These are phyloP conservation scores for Ceratonia siliqua DNA, from an alignment of 306 rosid genomes.

Conservation along the genomic window DNA sequence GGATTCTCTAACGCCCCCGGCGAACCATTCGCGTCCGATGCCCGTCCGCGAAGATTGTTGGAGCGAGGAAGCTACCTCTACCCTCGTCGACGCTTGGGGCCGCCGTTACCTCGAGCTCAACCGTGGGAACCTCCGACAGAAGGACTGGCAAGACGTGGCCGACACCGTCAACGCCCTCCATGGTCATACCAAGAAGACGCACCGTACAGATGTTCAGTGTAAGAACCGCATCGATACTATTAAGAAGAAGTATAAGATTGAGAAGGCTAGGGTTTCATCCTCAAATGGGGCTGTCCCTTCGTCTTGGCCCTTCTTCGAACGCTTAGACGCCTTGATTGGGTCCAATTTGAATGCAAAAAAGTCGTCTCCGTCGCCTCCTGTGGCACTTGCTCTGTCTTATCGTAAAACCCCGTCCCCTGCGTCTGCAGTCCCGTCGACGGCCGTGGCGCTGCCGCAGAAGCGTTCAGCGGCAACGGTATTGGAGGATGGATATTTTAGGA, in stretches of 20 bases:
- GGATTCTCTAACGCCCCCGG: slow-evolving; percentile 58
- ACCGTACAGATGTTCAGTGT: slow-evolving; percentile 95
- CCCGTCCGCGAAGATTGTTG: slow-evolving; percentile 98
- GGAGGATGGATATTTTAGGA: slow-evolving; percentile 65
- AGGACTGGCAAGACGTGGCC: slow-evolving; percentile 98
- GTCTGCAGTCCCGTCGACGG: slow-evolving; percentile 31
- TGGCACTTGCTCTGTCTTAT: slow-evolving; percentile 60
- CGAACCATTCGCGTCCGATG: slow-evolving; percentile 51
- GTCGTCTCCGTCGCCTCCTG: slow-evolving; percentile 60
- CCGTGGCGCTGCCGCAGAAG: slow-evolving; percentile 71
- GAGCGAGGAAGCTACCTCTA: slow-evolving; percentile 90
- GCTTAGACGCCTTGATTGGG: slow-evolving; percentile 69
- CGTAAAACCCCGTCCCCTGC: slow-evolving; percentile 47
- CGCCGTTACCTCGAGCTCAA: slow-evolving; percentile 88
- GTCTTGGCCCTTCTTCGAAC: slow-evolving; percentile 79
- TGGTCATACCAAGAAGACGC: slow-evolving; percentile 84
- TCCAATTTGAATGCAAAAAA: slow-evolving; percentile 52
- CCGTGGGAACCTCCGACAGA: slow-evolving; percentile 97
- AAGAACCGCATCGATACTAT: slow-evolving; percentile 93
- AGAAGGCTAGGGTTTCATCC: slow-evolving; percentile 78
- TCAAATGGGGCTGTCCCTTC: slow-evolving; percentile 56
- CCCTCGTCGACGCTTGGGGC: slow-evolving; percentile 92
- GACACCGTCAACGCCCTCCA: slow-evolving; percentile 93
- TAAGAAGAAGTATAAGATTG: slow-evolving; percentile 90
- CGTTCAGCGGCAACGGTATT: slow-evolving; percentile 42